Evolutionary conservation across 1,284 basidiomycete genomes (phyloP), one percentile per base, ranked within the genome.

Genomic region (Cronartium ribicola): DNA sequence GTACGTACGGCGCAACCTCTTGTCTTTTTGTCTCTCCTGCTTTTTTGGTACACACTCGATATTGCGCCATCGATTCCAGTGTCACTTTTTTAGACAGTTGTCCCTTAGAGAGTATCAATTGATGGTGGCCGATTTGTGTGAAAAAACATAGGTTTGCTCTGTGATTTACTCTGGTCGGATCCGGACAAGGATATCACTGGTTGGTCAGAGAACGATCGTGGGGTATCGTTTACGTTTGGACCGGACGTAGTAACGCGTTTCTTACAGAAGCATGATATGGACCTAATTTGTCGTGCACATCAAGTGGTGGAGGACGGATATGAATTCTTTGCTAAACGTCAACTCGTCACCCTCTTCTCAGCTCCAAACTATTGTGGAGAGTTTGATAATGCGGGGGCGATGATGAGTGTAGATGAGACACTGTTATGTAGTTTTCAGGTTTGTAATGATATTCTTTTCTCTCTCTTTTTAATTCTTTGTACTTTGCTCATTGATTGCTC

Each of bases 361-460:
- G 95, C 95, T 74, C 96, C 95, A 76, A 98, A 97, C 85, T 96
- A 97, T 81, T 96, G 92, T 81, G 93, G 92, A 44, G 84, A 80
- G 75, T 98, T 98, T 80, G 96, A 98, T 84, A 98, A 98, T 81
- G 94, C 94, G 17, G 95, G 95, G 55, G 95, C 95, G 39, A 98
- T 98, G 95, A 98, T 98, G 96, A 94, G 91, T 80, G 96, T 98
- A 68, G 95, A 98, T 81, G 95, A 98, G 84, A 97, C 94, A 7
- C 83, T 98, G 78, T 83, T 98, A 77, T 98, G 95, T 84, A 97
- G 94, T 14, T 98, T 98, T 91, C 94, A 97, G 84, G 92, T 94
- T 17, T 11, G 62, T 48, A 10, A 41, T 81, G 94, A 94, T 7
- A 84, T 98, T 44, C 8, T 48, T 62, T 62, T 61, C 22, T 64